These are phyloP conservation scores for Sarocladiaceae sp. DNA, from an alignment of 2,329 filamentous ascomycete genomes.

Conservation along the genomic window DNA sequence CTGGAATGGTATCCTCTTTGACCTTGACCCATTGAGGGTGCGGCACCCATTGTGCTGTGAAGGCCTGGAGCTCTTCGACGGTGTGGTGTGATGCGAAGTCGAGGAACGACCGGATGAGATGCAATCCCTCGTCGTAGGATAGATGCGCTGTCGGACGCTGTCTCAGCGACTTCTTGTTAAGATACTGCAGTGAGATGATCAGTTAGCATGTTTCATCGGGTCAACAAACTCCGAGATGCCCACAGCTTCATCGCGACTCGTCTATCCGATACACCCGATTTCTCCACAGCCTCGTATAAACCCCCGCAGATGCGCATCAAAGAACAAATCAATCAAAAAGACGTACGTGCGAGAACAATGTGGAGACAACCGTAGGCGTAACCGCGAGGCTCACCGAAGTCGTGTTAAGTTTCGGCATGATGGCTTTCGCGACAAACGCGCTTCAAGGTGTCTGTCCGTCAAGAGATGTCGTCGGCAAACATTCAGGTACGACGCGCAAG, in stretches of 20 bases:
- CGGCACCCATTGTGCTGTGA: constrained; percentile 89
- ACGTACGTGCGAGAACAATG: constrained; percentile 79
- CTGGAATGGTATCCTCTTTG: constrained; percentile 62
- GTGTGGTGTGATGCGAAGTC: constrained; percentile 81
- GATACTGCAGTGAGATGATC: constrained; percentile 53
- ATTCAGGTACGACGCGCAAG: no score
- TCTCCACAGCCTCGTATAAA: neutral
- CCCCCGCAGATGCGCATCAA: neutral
- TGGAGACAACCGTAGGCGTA: constrained; percentile 82
- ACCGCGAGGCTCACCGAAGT: constrained; percentile 78
- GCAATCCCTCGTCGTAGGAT: constrained; percentile 89
- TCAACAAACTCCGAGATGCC: neutral
- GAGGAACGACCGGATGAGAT: constrained; percentile 83
- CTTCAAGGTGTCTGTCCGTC: neutral
- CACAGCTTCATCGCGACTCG: no score
- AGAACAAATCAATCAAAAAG: neutral
- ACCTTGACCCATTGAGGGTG: constrained; percentile 83
- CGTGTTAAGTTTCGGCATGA: constrained; percentile 57
- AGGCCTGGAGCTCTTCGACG: constrained; percentile 88
- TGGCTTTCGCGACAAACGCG: neutral
- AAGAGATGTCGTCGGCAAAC: neutral
- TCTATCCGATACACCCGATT: neutral
- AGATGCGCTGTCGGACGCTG: constrained; percentile 86
- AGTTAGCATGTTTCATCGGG: neutral
- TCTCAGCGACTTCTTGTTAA: constrained; percentile 70